A percentile compares a stretch with the other conserved stretches of the same genome.
phyloP scores from a whole-genome alignment of 2,329 filamentous ascomycete genomes.

The Fonsecaea multimorphosa region DNA sequence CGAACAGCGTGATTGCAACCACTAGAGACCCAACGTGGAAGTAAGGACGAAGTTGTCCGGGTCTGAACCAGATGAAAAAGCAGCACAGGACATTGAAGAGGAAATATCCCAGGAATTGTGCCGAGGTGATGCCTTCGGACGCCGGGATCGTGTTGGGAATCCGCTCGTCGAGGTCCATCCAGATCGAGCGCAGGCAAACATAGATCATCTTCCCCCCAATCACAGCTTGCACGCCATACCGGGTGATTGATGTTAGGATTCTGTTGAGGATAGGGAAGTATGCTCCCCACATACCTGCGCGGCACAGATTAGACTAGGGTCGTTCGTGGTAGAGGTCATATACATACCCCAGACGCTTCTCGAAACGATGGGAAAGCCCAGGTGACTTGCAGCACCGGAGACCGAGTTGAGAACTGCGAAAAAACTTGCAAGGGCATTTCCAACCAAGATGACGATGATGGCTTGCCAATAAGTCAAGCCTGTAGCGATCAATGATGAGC shows the following conservation, averaged over 20 bases:
- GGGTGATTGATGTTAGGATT: constrained; percentile 36
- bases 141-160: constrained; percentile 47
- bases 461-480: constrained; percentile 91
- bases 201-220: constrained; percentile 49
- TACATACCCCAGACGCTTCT: constrained; percentile 76
- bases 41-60: constrained; percentile 51
- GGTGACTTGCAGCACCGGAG: constrained; percentile 52
- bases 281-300: constrained; percentile 40
- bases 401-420: constrained; percentile 54
- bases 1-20: constrained; percentile 22
- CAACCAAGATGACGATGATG: constrained; percentile 60
- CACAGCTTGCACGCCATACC: constrained; percentile 53
- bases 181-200: constrained; percentile 50
- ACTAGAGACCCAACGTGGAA: constrained; percentile 48
- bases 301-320: neutral
- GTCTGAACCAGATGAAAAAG: constrained; percentile 52
- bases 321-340: constrained; percentile 14
- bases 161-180: constrained; percentile 50
- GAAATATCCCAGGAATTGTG: constrained; percentile 53
- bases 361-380: constrained; percentile 51
- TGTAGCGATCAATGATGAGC: constrained; percentile 45
- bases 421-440: constrained; percentile 48
- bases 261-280: constrained; percentile 47
- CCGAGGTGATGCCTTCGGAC: constrained; percentile 36
- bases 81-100: constrained; percentile 47